Base-by-base conservation (phyloP, 148 eudicot species). In the Nepenthes mirabilis region DNA sequence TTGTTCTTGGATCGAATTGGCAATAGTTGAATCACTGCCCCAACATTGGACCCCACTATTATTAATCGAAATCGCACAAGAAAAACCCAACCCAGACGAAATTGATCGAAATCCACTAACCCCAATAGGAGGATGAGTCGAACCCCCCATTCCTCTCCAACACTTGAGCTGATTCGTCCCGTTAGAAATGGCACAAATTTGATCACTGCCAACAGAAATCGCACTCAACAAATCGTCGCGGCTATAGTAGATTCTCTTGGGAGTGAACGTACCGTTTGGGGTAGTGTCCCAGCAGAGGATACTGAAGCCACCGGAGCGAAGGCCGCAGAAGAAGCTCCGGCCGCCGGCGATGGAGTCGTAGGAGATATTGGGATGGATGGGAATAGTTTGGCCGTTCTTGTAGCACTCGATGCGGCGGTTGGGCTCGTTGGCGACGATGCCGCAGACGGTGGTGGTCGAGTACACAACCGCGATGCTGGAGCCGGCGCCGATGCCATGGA, bases 61-160 rank as follows among this genome's bases (percentile, higher is more conserved):
- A 53, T 43, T 59, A 12, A 58, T 33, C 70, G 63, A 40, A 69
- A 93, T 72, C 4, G 95, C 99, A 65, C 99, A 93, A 36, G 80
- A 68, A 70, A 86, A 84, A 1, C 88, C 85, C 57, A 81, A 48
- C 43, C 97, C 99, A 57, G 95, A 84, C 23, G 99, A 89, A 56
- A 93, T 71, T 14, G 70, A 71, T 11, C 14, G 43, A 40, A 83
- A 78, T 56, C 56, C 71, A 52, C 45, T 12, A 7, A 50, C 33
- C 43, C 65, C 56, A 49, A 1, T 2, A 23, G 67, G 68, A 6
- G 51, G 64, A 33, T 45, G 52, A 68, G 2, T 67, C 34, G 64
- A 65, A 33, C 70, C 68, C 51, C 43, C 54, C 36, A 58, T 48
- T 14, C 71, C 75, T 12, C 86, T 63, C 68, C 70, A 52, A 66